Percentiles rank a stretch among this genome's conserved stretches.
Evolutionary conservation across 2,329 filamentous ascomycete species (phyloP).

Genomic region (Pseudocercospora crystallina): DNA sequence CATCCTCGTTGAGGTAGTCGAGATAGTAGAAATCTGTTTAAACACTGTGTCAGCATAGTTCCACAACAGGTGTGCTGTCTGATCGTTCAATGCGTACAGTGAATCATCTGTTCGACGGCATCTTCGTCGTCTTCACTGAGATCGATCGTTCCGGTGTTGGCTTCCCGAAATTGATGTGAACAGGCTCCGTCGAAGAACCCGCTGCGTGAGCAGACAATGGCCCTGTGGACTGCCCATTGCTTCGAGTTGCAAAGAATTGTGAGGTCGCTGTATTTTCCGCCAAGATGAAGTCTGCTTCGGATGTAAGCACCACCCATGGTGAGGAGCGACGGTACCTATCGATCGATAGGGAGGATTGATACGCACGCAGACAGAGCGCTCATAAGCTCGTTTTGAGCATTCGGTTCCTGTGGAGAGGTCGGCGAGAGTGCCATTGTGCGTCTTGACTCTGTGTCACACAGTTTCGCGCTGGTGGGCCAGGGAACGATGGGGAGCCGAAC

Average conservation of each 20-base stretch:
- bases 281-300: slow-evolving; percentile 34
- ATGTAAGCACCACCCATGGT: slow-evolving; percentile 27
- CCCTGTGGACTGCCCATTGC: slow-evolving; percentile 50
- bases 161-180: slow-evolving; percentile 36
- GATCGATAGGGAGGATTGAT: slow-evolving; percentile 5
- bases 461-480: slow-evolving; percentile 6
- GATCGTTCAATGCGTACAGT: slow-evolving; percentile 31
- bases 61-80: not conserved
- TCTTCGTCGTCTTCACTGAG: slow-evolving; percentile 40
- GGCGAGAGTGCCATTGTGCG: slow-evolving; percentile 22
- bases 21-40: slow-evolving; percentile 40
- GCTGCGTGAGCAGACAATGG: slow-evolving; percentile 50
- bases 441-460: slow-evolving; percentile 1
- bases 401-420: slow-evolving; percentile 35
- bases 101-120: slow-evolving; percentile 41
- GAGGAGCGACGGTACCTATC: not conserved
- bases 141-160: slow-evolving; percentile 36
- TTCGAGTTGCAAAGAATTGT: slow-evolving; percentile 47
- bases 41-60: not conserved
- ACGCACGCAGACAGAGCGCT: slow-evolving; percentile 50
- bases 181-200: slow-evolving; percentile 46
- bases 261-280: slow-evolving; percentile 49
- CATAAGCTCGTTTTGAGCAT: slow-evolving; percentile 46
- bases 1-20: slow-evolving; percentile 35
- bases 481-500: slow-evolving; percentile 9